phyloP scores from a whole-genome alignment of 345 rosid genomes.

The Citrus mangshanensis region DNA sequence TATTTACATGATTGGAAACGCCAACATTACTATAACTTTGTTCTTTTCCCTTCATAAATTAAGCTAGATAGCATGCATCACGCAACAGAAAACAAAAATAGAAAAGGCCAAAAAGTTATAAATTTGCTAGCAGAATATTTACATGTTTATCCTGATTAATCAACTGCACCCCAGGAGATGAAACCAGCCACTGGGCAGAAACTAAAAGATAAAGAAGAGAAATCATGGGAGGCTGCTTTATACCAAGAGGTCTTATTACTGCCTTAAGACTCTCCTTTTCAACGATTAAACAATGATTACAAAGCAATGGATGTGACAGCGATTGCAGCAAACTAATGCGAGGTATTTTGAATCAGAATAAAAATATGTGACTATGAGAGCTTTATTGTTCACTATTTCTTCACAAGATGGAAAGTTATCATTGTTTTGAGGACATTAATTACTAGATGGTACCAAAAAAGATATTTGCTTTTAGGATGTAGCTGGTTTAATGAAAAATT shows the following conservation, averaged over 20 bases:
- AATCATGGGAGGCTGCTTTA: not conserved
- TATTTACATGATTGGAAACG: not conserved
- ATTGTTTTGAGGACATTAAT: not conserved
- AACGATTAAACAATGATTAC: not conserved
- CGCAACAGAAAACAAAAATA: not conserved
- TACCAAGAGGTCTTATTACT: not conserved
- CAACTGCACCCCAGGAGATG: constrained; percentile 11
- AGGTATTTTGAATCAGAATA: not conserved
- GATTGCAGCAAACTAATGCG: too few relatives aligned
- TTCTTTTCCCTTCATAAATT: not conserved
- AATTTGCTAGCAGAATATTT: not conserved
- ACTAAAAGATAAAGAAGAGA: not conserved
- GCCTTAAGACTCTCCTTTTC: not conserved
- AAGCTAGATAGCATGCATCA: not conserved
- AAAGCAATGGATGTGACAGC: not conserved
- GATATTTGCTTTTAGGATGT: not conserved
- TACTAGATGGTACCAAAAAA: not conserved
- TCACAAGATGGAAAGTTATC: not conserved
- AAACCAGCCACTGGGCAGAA: not conserved
- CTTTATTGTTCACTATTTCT: not conserved
- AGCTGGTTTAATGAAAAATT: not conserved
- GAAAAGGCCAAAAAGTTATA: not conserved
- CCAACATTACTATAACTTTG: not conserved
- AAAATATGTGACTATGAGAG: not conserved
- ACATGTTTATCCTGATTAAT: constrained; percentile 8